Evolutionary conservation across 305 asterid species (phyloP), one percentile per base, ranked within the genome.

Genomic region (Fraxinus platypoda): DNA sequence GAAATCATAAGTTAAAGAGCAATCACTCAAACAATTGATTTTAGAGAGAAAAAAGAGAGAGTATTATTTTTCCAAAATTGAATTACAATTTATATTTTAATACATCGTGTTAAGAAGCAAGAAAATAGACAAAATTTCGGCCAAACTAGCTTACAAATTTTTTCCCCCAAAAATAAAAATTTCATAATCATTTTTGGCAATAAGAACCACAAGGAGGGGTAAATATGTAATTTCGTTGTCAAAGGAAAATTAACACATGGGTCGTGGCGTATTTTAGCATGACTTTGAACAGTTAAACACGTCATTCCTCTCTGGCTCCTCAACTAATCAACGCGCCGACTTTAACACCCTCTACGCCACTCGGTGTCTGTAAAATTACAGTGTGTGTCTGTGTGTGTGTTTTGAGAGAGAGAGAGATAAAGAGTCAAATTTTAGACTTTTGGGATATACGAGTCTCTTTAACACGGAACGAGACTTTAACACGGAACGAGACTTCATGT

Each of bases 391-490:
- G 23, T 37, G 81, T 57, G 86, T 80, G 83, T 59, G 30, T 41
- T 49, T 15, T 3, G 59, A 25, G 13, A 28, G 37, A 19, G 78
- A 4, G 81, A 68, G 81, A 28, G 73, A 31, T 76, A 43, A 77
- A 6, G 83, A 75, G 78, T 77, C 85, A 23, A 35, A 75, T 43
- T 81, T 81, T 85, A 78, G 83, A 84, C 91, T 86, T 87, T 84
- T 85, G 80, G 76, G 82, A 57, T 74, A 77, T 82, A 78, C 87
- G 83, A 80, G 28, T 90, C 83, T 89, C 84, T 78, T 77, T 6
- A 76, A 88, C 91, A 88, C 94, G 94, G 86, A 85, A 84, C 37
- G 8, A 83, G 83, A 84, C 80, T 80, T 70, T 6, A 76, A 88
- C 91, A 88, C 94, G 94, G 86, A 85, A 84, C 37, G 8, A 83